A percentile compares a stretch with the other conserved stretches of the same genome.
These are phyloP conservation scores for button mushroom (Agaricus bisporus) DNA, from an alignment of 768 basidiomycete genomes.

Conservation along the genomic window DNA sequence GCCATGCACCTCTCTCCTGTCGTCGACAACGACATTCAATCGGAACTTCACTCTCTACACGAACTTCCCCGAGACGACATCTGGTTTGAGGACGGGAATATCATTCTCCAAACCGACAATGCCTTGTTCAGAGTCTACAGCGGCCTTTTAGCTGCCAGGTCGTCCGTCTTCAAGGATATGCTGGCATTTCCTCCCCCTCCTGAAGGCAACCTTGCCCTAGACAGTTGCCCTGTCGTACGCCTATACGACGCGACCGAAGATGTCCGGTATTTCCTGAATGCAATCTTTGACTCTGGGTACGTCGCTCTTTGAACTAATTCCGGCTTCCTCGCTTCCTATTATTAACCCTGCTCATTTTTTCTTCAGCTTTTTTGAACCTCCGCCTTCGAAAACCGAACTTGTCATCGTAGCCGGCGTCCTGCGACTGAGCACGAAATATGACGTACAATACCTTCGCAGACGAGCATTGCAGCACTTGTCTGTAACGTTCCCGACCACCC, in stretches of 20 bases:
- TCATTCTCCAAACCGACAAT: conserved; percentile 30
- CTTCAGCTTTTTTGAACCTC: conserved; percentile 28
- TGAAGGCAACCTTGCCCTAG: conserved; percentile 19
- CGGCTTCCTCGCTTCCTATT: neutral
- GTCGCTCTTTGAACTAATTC: conserved; percentile 2
- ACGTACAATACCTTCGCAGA: conserved; percentile 26
- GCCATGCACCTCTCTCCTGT: conserved; percentile 2
- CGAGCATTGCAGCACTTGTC: conserved; percentile 29
- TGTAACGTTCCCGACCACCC: conserved; percentile 29
- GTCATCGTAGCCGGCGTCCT: conserved; percentile 27
- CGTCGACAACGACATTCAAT: neutral
- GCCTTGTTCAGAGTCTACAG: conserved; percentile 29
- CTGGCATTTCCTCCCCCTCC: conserved; percentile 28
- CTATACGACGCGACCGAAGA: conserved; percentile 29
- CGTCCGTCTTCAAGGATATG: conserved; percentile 34
- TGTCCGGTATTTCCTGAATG: conserved; percentile 27
- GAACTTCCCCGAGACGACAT: conserved; percentile 15
- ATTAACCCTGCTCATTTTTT: neutral
- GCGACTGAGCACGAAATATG: conserved; percentile 32
- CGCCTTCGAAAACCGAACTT: conserved; percentile 24
- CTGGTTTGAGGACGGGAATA: conserved; percentile 36
- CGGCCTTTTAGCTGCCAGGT: conserved; percentile 28
- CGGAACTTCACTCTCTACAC: neutral
- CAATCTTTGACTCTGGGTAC: conserved; percentile 29
- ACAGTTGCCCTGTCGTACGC: conserved; percentile 27